Conservation (phyloP, 371 early-diverging fungal genomes). For the Mucor indicus region DNA sequence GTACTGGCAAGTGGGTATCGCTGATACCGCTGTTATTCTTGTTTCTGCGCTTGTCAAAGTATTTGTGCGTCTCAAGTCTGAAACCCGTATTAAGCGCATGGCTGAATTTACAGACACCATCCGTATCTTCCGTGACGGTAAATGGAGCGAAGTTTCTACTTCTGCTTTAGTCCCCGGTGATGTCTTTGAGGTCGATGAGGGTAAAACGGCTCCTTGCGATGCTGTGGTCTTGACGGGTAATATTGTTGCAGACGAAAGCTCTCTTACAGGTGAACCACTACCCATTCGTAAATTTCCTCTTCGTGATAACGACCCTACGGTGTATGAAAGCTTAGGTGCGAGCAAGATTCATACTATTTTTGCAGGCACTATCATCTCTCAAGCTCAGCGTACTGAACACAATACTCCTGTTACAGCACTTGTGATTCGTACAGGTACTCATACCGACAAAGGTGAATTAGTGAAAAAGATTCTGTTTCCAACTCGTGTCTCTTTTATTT, state of each 20-base stretch:
- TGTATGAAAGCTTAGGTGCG: constrained; percentile 33
- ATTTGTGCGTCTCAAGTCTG: constrained; percentile 57
- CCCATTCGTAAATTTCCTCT: constrained; percentile 62
- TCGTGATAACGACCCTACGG: constrained; percentile 26
- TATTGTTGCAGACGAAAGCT: constrained; percentile 70
- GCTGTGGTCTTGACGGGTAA: constrained; percentile 66
- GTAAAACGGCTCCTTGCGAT: constrained; percentile 65
- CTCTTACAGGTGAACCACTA: constrained; percentile 67
- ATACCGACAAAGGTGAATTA: constrained; percentile 72
- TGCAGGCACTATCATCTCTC: constrained; percentile 46
- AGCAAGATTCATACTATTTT: constrained; percentile 57
- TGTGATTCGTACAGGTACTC: constrained; percentile 68
- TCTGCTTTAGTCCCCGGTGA: constrained; percentile 72
- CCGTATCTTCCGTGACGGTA: constrained; percentile 47
- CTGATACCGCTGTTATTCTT: constrained; percentile 68
- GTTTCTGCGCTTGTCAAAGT: constrained; percentile 73
- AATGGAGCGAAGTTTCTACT: constrained; percentile 52
- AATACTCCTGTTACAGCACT: constrained; percentile 47
- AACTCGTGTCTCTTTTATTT: constrained; percentile 58
- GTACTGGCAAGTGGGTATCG: constrained; percentile 75
- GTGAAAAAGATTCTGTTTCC: constrained; percentile 76
- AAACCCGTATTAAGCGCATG: constrained; percentile 64
- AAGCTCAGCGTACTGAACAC: constrained; percentile 30
- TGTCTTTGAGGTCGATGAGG: constrained; percentile 57
- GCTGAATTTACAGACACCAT: constrained; percentile 57